These are phyloP conservation scores for Canavalia gladiata DNA, from an alignment of 306 rosid genomes.

Conservation along the genomic window DNA sequence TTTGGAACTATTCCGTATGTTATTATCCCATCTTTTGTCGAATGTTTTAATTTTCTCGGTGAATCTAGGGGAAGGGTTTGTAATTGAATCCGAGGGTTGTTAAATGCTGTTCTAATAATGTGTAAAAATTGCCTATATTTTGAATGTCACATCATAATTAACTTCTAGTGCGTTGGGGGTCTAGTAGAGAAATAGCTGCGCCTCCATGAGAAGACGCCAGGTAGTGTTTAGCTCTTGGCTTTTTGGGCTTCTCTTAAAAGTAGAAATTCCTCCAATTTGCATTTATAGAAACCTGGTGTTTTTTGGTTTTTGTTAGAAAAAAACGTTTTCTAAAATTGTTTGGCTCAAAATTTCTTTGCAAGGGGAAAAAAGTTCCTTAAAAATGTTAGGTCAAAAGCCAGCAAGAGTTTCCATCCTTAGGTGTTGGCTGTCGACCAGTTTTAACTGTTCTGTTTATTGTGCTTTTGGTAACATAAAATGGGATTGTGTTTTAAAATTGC, in stretches of 20 bases:
- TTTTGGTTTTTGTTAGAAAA: background rate
- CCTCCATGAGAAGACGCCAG: background rate
- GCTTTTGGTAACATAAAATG: background rate
- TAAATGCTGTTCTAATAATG: background rate
- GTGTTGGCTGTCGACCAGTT: background rate
- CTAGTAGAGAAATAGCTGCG: background rate
- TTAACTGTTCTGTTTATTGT: background rate
- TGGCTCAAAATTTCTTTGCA: background rate
- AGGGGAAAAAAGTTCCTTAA: background rate
- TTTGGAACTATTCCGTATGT: constrained; percentile 40
- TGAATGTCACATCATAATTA: background rate
- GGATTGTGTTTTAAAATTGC: background rate
- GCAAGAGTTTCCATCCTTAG: background rate
- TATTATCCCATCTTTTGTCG: constrained; percentile 1
- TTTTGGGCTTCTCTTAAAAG: background rate
- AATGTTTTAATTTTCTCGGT: background rate
- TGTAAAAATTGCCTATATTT: background rate
- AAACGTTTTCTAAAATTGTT: no score
- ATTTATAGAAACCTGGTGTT: background rate
- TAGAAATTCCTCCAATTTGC: background rate
- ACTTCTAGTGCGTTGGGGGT: background rate
- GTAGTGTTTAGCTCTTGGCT: background rate
- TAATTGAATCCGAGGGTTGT: background rate
- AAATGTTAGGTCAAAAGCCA: background rate
- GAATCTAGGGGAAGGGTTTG: background rate